phyloP scores from a whole-genome alignment of 768 basidiomycete genomes.

The Phallus indusiatus region DNA sequence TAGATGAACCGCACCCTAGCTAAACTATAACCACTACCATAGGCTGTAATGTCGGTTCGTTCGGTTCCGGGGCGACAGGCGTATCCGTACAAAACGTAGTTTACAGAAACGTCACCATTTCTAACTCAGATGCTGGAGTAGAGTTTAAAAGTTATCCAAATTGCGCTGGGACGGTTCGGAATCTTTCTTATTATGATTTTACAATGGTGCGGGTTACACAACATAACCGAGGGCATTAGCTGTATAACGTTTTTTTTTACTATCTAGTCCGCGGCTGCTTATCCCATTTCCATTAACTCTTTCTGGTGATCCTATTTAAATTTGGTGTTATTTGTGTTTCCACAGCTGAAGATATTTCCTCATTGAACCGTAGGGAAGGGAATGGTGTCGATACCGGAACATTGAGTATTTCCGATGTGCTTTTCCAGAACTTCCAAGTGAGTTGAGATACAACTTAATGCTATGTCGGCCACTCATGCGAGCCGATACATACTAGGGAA shows the following conservation, averaged over 20 bases:
- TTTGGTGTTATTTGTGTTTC: slow-evolving; percentile 11
- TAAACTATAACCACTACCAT: not conserved
- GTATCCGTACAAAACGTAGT: slow-evolving; percentile 18
- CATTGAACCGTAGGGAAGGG: not conserved
- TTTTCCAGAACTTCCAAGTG: not conserved
- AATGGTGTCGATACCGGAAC: slow-evolving; percentile 10
- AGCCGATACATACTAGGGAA: slow-evolving; percentile 10
- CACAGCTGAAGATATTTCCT: slow-evolving; percentile 3
- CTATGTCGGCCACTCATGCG: slow-evolving; percentile 2
- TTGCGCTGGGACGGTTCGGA: slow-evolving; percentile 16
- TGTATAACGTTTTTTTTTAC: not conserved
- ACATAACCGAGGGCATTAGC: slow-evolving; percentile 7
- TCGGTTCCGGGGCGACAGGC: slow-evolving; percentile 15
- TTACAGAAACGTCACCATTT: slow-evolving; percentile 15
- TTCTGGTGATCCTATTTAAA: slow-evolving; percentile 8
- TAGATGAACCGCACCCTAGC: not conserved
- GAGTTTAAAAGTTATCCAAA: slow-evolving; percentile 19
- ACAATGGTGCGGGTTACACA: slow-evolving; percentile 7
- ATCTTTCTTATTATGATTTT: slow-evolving; percentile 15
- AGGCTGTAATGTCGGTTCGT: slow-evolving; percentile 19
- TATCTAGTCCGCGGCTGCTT: not conserved
- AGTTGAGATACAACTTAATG: not conserved
- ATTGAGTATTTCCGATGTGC: slow-evolving; percentile 2
- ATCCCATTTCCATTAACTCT: slow-evolving; percentile 15
- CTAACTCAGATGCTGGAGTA: slow-evolving; percentile 18